A percentile compares a stretch with the other conserved stretches of the same genome.
These are phyloP conservation scores for Luffa aegyptiaca DNA, from an alignment of 306 rosid species.

Conservation along the genomic window DNA sequence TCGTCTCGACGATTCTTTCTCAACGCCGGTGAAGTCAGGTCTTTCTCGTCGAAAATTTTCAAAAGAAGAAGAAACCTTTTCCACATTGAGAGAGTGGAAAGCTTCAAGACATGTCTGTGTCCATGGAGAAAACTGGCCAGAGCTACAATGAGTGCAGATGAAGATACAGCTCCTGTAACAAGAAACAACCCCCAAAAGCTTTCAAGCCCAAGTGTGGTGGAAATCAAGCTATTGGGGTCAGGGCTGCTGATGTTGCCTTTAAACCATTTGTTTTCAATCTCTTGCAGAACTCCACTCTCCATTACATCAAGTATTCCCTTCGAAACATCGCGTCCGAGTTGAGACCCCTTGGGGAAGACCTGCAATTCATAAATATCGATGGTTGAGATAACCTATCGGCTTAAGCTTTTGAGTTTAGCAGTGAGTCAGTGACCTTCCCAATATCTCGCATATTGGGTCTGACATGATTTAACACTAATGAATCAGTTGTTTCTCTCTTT, in stretches of 20 bases:
- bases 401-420: neutral
- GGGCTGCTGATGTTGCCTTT: conserved; percentile 10
- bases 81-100: conserved; percentile 21
- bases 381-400: neutral
- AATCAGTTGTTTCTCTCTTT: neutral
- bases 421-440: neutral
- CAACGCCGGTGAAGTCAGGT: conserved; percentile 15
- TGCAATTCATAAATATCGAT: neutral
- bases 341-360: conserved; percentile 40
- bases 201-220: conserved; percentile 38
- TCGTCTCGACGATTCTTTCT: neutral
- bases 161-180: conserved; percentile 31
- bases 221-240: conserved; percentile 16
- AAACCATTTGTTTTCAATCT: conserved; percentile 50
- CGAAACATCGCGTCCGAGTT: conserved; percentile 48
- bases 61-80: conserved; percentile 15
- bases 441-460: neutral
- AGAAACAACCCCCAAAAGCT: conserved; percentile 63
- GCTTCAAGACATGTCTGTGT: conserved; percentile 22
- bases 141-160: conserved; percentile 24
- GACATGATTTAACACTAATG: neutral
- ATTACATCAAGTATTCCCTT: conserved; percentile 47
- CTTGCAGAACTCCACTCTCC: conserved; percentile 46
- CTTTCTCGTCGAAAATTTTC: conserved; percentile 15
- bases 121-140: conserved; percentile 20